Evolutionary conservation across 1,284 basidiomycete species (phyloP).

Genomic region (Chiua sp.): DNA sequence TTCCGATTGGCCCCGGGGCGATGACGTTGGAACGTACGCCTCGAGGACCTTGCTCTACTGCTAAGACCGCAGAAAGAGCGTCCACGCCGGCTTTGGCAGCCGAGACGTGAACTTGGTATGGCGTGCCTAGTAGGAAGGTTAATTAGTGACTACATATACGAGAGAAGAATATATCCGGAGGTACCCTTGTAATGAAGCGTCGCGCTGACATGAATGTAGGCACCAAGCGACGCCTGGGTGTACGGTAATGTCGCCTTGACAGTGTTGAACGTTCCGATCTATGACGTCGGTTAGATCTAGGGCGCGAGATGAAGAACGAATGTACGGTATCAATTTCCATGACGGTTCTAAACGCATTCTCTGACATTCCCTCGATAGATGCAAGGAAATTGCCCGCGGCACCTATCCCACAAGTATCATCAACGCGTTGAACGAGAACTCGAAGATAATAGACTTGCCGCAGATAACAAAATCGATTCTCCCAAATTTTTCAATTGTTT

Average conservation of each 20-base stretch:
- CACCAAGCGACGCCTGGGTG: slow-evolving; percentile 73
- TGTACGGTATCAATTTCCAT: slow-evolving; percentile 92
- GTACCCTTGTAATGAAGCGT: slow-evolving; percentile 88
- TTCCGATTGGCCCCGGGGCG: slow-evolving; percentile 85
- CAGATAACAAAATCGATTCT: slow-evolving; percentile 96
- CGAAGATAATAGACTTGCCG: slow-evolving; percentile 50
- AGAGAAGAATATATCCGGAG: slow-evolving; percentile 19
- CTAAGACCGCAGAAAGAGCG: slow-evolving; percentile 83
- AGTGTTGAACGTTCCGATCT: slow-evolving; percentile 95
- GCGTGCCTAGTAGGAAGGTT: slow-evolving; percentile 57
- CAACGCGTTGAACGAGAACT: neutral
- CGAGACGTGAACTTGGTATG: slow-evolving; percentile 92
- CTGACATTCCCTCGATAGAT: slow-evolving; percentile 80
- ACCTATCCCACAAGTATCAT: slow-evolving; percentile 48
- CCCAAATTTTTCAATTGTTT: slow-evolving; percentile 81
- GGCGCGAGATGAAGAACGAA: slow-evolving; percentile 2
- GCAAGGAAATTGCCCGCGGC: slow-evolving; percentile 92
- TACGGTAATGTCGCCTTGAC: slow-evolving; percentile 88
- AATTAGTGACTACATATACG: too few relatives aligned
- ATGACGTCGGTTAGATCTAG: neutral
- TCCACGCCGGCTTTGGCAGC: slow-evolving; percentile 97
- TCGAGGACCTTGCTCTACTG: slow-evolving; percentile 92
- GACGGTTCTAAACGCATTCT: slow-evolving; percentile 92
- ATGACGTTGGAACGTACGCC: slow-evolving; percentile 96
- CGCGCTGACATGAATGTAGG: slow-evolving; percentile 92